These are phyloP conservation scores for Vanderwaltozyma verrucispora DNA, from an alignment of 805 yeast species.

Conservation along the genomic window DNA sequence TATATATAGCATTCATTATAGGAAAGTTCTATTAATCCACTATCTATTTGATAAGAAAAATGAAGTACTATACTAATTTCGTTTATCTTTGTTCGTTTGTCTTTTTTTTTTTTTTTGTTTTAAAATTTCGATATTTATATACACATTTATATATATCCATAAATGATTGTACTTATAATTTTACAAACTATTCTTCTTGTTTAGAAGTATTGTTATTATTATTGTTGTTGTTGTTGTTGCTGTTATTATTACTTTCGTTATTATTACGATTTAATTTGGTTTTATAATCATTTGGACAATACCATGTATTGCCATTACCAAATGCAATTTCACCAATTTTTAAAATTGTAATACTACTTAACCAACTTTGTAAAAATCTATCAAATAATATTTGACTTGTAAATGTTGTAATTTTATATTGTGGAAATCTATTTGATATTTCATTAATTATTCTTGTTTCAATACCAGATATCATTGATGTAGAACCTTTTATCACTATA, in stretches of 20 bases:
- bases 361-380: slow-evolving; percentile 71
- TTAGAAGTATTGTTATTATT: too few relatives aligned
- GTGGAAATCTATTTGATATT: slow-evolving; percentile 60
- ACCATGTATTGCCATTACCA: slow-evolving; percentile 11
- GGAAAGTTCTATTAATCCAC: too few relatives aligned
- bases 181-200: too few relatives aligned
- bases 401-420: slow-evolving; percentile 75
- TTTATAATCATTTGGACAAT: slow-evolving; percentile 15
- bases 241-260: too few relatives aligned
- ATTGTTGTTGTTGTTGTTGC: too few relatives aligned
- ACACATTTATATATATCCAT: background rate
- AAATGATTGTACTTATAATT: background rate
- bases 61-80: too few relatives aligned
- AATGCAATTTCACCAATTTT: slow-evolving; percentile 5
- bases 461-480: slow-evolving; percentile 69
- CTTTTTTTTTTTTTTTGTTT: background rate
- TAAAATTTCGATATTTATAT: background rate
- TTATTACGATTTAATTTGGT: background rate
- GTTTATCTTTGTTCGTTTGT: too few relatives aligned
- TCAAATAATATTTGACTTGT: slow-evolving; percentile 69
- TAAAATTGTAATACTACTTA: slow-evolving; percentile 48
- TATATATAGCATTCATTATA: too few relatives aligned
- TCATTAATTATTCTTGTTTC: slow-evolving; percentile 69
- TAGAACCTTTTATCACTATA: slow-evolving; percentile 74
- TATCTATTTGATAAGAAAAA: too few relatives aligned